A percentile compares a stretch with the other conserved stretches of the same genome.
Conservation (phyloP, 2,329 filamentous ascomycete genomes). For the Cordyceps pruinosa region DNA sequence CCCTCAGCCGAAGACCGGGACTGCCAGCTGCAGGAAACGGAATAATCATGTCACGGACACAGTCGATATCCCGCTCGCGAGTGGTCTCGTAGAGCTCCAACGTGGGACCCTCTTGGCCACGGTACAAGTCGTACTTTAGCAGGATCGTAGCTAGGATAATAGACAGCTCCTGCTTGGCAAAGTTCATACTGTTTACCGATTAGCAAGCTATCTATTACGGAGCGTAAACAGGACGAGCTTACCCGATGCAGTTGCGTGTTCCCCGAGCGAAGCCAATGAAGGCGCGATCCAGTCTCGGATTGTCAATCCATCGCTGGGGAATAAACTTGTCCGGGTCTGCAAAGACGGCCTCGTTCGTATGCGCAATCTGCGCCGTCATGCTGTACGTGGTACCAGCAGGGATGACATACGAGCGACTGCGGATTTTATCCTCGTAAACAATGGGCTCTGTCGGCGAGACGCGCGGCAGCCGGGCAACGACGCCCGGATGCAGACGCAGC, state of each 20-base stretch:
- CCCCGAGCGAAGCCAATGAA: background rate
- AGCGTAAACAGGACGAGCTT: too few species aligned
- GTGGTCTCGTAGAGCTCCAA: background rate
- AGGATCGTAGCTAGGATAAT: conserved; percentile 1
- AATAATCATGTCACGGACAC: conserved; percentile 4
- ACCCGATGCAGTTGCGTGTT: conserved; percentile 3
- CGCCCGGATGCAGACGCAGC: conserved; percentile 19
- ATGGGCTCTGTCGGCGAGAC: conserved; percentile 24
- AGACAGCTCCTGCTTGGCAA: conserved; percentile 3
- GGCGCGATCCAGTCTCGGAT: background rate
- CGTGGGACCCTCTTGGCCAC: background rate
- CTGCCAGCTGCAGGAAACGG: background rate
- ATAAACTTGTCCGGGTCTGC: conserved; percentile 31
- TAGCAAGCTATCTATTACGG: background rate
- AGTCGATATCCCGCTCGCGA: conserved; percentile 1
- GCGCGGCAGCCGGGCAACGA: conserved; percentile 21
- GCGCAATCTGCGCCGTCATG: conserved; percentile 31
- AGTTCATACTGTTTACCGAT: background rate
- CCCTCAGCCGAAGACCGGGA: background rate
- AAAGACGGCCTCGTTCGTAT: conserved; percentile 33
- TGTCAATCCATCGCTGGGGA: conserved; percentile 29
- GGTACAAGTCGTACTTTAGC: conserved; percentile 2
- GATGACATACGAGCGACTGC: conserved; percentile 15
- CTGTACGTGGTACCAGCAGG: conserved; percentile 31
- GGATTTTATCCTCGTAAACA: conserved; percentile 25